phyloP scores from a whole-genome alignment of 495 filamentous ascomycete species.

The Hyaloscypha variabilis region DNA sequence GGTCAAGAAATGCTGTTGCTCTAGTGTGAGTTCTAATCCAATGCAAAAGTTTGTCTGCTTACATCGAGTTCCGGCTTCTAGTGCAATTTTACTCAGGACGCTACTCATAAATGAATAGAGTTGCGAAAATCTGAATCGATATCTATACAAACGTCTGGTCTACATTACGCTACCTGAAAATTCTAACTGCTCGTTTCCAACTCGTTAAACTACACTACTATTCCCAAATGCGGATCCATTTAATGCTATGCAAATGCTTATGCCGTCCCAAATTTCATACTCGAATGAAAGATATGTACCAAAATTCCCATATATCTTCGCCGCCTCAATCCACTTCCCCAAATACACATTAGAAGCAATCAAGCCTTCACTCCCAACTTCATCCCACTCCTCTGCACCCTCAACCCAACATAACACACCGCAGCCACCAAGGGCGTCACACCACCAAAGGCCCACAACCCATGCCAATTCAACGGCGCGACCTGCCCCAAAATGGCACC shows the following conservation, averaged over 20 bases:
- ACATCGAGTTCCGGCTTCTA: too few relatives aligned
- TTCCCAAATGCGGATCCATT: background rate
- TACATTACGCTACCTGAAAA: too few relatives aligned
- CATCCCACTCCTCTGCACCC: background rate
- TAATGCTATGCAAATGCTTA: background rate
- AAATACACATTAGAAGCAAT: background rate
- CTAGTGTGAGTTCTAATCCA: too few relatives aligned
- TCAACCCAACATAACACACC: background rate
- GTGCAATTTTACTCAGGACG: too few relatives aligned
- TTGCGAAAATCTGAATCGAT: too few relatives aligned
- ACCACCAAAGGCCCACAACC: conserved; percentile 5
- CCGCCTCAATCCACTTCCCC: background rate
- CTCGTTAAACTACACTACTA: background rate
- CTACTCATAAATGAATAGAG: too few relatives aligned
- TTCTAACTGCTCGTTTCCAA: too few relatives aligned
- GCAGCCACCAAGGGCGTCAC: background rate
- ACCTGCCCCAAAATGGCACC: background rate
- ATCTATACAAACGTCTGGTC: too few relatives aligned
- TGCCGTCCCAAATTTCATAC: background rate
- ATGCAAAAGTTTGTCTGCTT: too few relatives aligned
- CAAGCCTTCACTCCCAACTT: conserved; percentile 7
- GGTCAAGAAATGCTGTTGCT: too few relatives aligned
- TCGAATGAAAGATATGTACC: background rate
- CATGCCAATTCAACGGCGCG: conserved; percentile 3
- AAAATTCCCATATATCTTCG: background rate